Base-by-base conservation (phyloP, 768 basidiomycete species). In the Tylopilus felleus region DNA sequence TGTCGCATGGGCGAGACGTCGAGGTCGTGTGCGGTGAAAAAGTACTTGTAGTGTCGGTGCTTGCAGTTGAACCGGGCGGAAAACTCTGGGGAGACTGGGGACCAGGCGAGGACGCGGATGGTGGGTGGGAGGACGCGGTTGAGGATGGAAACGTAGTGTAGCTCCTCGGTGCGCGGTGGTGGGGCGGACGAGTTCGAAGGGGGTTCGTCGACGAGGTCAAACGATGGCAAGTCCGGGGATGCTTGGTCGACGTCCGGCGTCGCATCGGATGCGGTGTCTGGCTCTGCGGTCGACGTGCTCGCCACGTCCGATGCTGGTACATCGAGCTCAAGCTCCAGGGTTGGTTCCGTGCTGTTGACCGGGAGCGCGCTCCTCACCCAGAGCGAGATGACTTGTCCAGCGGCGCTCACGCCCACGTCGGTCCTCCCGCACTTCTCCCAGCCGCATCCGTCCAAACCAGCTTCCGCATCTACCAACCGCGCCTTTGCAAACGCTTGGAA, bases 11-110 rank as follows among this genome's bases (percentile, higher is more conserved):
- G 77, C 2, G 73, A 64, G 27, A 95, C 67, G 70, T 95, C 82
- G 50, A 98, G 83, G 28, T 72, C 72, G 29, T 76, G 72, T 0
- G 83, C 71, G 31, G 84, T 80, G 77, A 99, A 98, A 71, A 98
- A 96, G 73, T 98, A 99, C 66, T 96, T 98, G 83, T 99, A 98
- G 68, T 99, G 96, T 35, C 97, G 79, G 63, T 82, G 85, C 49
- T 73, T 76, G 74, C 96, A 98, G 13, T 85, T 86, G 73, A 88
- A 94, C 5, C 97, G 86, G 8, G 95, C 88, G 21, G 94, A 93
- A 71, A 98, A 98, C 31, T 68, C 67, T 8, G 79, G 69, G 3
- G 81, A 69, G 27, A 98, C 86, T 19, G 95, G 93, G 9, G 96
- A 93, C 95, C 96, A 99, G 8, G 93, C 94, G 47, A 93, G 78